phyloP scores from a whole-genome alignment of 2,329 filamentous ascomycete genomes.

The Tolypocladium pustulatum region DNA sequence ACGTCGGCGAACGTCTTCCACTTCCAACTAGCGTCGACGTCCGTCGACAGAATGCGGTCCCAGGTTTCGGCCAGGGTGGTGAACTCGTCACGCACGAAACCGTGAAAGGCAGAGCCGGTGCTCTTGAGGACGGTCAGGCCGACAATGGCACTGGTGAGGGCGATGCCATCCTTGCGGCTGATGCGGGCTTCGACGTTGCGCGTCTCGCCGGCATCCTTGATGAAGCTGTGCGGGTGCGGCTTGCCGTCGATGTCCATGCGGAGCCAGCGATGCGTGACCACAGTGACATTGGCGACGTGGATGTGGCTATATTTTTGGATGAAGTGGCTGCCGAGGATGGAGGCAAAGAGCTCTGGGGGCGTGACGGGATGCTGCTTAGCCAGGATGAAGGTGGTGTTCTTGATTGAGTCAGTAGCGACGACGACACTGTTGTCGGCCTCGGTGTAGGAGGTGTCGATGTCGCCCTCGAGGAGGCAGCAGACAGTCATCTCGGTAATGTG shows the following conservation, averaged over 20 bases:
- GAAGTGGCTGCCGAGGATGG: conserved; percentile 80
- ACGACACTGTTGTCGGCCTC: conserved; percentile 88
- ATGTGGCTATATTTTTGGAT: conserved; percentile 83
- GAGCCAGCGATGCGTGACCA: conserved; percentile 84
- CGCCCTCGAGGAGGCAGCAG: conserved; percentile 82
- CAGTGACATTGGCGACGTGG: conserved; percentile 67
- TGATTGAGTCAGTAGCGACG: conserved; percentile 95
- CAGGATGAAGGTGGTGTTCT: conserved; percentile 93
- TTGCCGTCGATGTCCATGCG: conserved; percentile 79
- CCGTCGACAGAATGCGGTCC: conserved; percentile 92
- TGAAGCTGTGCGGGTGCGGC: conserved; percentile 91
- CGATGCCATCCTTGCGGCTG: conserved; percentile 57
- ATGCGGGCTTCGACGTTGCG: conserved; percentile 69
- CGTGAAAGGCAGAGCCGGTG: conserved; percentile 92
- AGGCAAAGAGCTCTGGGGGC: conserved; percentile 85
- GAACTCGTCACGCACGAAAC: conserved; percentile 87
- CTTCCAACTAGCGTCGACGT: conserved; percentile 77
- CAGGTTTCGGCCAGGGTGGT: conserved; percentile 83
- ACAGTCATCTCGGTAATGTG: conserved; percentile 93
- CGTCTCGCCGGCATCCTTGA: conserved; percentile 80
- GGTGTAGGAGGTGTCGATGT: conserved; percentile 86
- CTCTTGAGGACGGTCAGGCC: conserved; percentile 88
- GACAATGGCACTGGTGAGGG: conserved; percentile 66
- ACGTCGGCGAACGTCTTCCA: conserved; percentile 66
- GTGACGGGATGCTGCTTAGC: conserved; percentile 89